Evolutionary conservation across 345 rosid species (phyloP), one percentile per base, ranked within the genome.

Genomic region (Melastoma malabathricum): DNA sequence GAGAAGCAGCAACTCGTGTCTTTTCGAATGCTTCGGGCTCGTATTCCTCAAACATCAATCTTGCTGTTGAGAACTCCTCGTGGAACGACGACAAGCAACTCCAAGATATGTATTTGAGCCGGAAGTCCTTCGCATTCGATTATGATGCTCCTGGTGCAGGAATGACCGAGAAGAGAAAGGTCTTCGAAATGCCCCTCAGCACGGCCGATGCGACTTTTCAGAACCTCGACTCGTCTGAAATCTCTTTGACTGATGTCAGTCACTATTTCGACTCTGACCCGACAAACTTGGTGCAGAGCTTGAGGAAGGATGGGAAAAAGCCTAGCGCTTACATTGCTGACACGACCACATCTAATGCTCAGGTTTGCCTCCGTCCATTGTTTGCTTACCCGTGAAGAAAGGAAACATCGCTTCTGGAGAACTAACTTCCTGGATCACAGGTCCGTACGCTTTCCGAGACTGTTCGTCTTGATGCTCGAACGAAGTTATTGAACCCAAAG

Each of bases 81-180:
- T 92, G 98, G 98, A 92, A 87, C 60, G 96, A 92, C n/a, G 96
- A 92, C 88, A 87, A 84, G 68, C 95, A 92, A 72, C 98, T 92
- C 58, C 98, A 92, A 56, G 98, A 92, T 77, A 92, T 92, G 98
- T 92, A 92, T 61, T 59, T 92, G 80, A 84, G 98, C 78, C 64
- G 98, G 39, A 92, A 92, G 63, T 92, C 98, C 6, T 92, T 92
- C 67, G 98, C 98, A 15, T 92, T 92, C 9, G 95, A 92, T 55
- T 72, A 68, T 27, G 95, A 92, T 66, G 87, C 98, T 43, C 98
- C 96, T 14, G 96, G 96, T 55, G 87, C 72, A 44, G 98, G 98
- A 58, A 90, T 90, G 93, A 65, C 68, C 61, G 98, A 92, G 87
- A 92, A 81, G 57, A 73, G 82, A 34, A 59, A 87, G 61, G 96